Conservation (phyloP, 2,329 filamentous ascomycete genomes). For the Fusarium sp. region DNA sequence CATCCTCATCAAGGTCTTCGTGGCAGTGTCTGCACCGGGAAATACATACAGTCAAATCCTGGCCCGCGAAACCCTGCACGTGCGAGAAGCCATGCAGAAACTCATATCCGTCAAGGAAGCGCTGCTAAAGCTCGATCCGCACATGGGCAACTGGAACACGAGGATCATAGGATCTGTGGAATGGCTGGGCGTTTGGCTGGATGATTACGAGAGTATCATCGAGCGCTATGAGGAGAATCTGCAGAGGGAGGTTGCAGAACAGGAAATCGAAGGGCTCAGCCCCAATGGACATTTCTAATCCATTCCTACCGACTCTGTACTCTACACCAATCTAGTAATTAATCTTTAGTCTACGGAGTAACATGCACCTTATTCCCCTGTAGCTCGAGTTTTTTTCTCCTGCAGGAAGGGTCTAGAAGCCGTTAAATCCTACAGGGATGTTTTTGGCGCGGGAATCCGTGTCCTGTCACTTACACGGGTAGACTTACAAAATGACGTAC, state of each 20-base stretch:
- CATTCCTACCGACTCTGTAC: neutral
- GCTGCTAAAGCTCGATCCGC: slow-evolving; percentile 22
- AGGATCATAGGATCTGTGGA: slow-evolving; percentile 31
- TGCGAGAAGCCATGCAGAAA: slow-evolving; percentile 19
- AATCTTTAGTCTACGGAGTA: neutral
- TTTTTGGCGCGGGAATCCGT: neutral
- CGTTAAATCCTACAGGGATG: neutral
- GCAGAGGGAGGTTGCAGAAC: slow-evolving; percentile 24
- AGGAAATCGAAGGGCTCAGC: slow-evolving; percentile 25
- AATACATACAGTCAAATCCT: slow-evolving; percentile 27
- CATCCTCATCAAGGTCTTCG: slow-evolving; percentile 28
- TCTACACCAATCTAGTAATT: neutral
- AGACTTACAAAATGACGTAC: slow-evolving; percentile 15
- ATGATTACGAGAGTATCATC: slow-evolving; percentile 30
- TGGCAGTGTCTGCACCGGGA: slow-evolving; percentile 27
- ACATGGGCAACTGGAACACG: slow-evolving; percentile 33
- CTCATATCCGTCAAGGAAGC: slow-evolving; percentile 14
- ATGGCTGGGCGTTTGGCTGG: slow-evolving; percentile 21
- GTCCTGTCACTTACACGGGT: neutral
- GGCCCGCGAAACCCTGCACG: neutral
- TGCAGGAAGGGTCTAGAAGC: slow-evolving; percentile 10
- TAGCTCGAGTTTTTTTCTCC: neutral
- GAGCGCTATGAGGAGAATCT: slow-evolving; percentile 27
- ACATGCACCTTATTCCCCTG: neutral
- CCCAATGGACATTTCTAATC: slow-evolving; percentile 25